A percentile compares a stretch with the other conserved stretches of the same genome.
Evolutionary conservation across 306 rosid species (phyloP).

Genomic region (Quercus parvula): DNA sequence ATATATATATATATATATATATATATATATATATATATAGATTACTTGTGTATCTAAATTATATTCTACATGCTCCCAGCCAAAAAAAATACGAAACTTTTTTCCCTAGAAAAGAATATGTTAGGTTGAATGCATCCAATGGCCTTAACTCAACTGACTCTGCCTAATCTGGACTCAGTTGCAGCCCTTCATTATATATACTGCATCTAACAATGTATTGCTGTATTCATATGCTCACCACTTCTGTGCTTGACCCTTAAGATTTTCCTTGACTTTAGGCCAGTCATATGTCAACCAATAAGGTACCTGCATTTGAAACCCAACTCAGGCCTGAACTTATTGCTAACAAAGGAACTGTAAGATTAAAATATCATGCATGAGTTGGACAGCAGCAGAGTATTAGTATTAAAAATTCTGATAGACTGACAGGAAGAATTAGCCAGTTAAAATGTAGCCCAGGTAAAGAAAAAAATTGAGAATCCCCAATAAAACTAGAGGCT

Average conservation of each 20-base stretch:
- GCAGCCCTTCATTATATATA: not conserved
- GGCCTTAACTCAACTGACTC: not conserved
- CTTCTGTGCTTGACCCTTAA: constrained; percentile 90
- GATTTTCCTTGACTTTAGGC: constrained; percentile 67
- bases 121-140: not conserved
- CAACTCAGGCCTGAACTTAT: constrained; percentile 11
- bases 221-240: constrained; percentile 47
- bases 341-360: not conserved
- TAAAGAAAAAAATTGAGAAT: not conserved
- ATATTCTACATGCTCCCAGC: not conserved
- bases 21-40: not conserved
- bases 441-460: not conserved
- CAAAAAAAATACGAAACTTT: not conserved
- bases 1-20: not conserved
- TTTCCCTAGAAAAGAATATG: not conserved
- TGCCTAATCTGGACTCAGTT: constrained; percentile 8
- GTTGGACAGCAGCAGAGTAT: not conserved
- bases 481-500: not conserved
- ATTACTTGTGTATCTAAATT: not conserved
- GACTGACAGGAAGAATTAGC: not conserved
- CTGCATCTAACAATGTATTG: not conserved
- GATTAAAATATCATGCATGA: not conserved
- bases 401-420: not conserved
- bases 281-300: constrained; percentile 90
- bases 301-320: constrained; percentile 55